Conservation (phyloP, 169 alveolate species). For the Babesia ovis region DNA sequence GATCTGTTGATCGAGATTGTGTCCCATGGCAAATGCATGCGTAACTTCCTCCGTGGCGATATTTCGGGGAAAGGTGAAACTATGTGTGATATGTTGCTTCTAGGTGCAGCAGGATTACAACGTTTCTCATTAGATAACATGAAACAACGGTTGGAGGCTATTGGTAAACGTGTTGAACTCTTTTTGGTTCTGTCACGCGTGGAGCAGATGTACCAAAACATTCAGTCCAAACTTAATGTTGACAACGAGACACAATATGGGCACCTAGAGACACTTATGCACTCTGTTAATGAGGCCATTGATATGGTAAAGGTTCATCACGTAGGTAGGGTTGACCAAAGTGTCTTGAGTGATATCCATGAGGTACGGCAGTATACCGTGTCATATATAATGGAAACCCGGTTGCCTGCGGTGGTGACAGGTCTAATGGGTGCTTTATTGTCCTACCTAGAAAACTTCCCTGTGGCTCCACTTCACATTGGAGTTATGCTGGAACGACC, state of each 20-base stretch:
- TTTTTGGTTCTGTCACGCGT: slow-evolving; percentile 20
- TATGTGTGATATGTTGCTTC: slow-evolving; percentile 14
- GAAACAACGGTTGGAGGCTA: neutral
- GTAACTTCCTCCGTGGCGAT: slow-evolving; percentile 12
- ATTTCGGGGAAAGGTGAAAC: slow-evolving; percentile 4
- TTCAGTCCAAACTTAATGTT: slow-evolving; percentile 1
- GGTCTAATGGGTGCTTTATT: slow-evolving; percentile 9
- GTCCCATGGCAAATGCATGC: slow-evolving; percentile 38
- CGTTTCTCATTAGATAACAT: slow-evolving; percentile 14
- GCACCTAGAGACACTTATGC: slow-evolving; percentile 11
- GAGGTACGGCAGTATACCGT: slow-evolving; percentile 29
- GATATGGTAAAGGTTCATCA: slow-evolving; percentile 9
- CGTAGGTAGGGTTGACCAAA: neutral
- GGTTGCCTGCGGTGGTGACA: slow-evolving; percentile 1
- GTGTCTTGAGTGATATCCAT: slow-evolving; percentile 8
- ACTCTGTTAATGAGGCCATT: slow-evolving; percentile 32
- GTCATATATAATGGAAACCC: slow-evolving; percentile 40
- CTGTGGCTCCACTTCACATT: slow-evolving; percentile 38
- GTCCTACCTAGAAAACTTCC: slow-evolving; percentile 30
- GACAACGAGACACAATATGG: neutral
- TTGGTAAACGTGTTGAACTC: slow-evolving; percentile 30
- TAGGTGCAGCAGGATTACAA: slow-evolving; percentile 10
- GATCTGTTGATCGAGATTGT: slow-evolving; percentile 18
- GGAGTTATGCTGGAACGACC: slow-evolving; percentile 27
- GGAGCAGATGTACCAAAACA: slow-evolving; percentile 19